Evolutionary conservation across 371 early-diverging fungal genomes (phyloP).

Genomic region (Mucor mucedo): DNA sequence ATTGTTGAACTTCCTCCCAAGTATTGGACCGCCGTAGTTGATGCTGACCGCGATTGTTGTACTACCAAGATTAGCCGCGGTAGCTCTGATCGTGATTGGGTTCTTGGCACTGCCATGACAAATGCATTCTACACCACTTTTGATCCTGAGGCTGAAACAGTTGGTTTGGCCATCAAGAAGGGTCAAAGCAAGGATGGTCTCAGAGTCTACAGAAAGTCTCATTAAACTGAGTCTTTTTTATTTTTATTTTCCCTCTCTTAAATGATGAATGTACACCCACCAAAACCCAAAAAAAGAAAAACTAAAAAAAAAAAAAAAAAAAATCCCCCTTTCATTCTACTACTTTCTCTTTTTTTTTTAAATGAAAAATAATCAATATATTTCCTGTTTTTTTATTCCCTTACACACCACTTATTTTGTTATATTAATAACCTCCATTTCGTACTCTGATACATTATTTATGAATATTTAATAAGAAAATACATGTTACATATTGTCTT

Average conservation of each 20-base stretch:
- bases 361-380: too few species aligned
- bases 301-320: neutral
- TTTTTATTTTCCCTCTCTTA: too few species aligned
- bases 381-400: too few species aligned
- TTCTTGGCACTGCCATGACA: conserved; percentile 48
- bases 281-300: too few species aligned
- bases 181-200: conserved; percentile 40
- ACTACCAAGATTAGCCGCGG: conserved; percentile 47
- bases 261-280: too few species aligned
- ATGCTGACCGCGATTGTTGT: conserved; percentile 44
- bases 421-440: too few species aligned
- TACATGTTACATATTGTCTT: neutral
- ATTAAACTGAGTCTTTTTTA: conserved; percentile 18
- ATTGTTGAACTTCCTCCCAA: conserved; percentile 46
- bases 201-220: conserved; percentile 40
- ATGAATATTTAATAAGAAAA: too few species aligned
- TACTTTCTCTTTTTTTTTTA: neutral
- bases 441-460: too few species aligned
- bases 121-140: conserved; percentile 51
- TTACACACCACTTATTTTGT: too few species aligned
- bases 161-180: conserved; percentile 51
- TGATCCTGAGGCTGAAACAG: conserved; percentile 43
- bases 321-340: conserved; percentile 1
- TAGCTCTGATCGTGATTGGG: conserved; percentile 44
- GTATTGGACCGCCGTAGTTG: conserved; percentile 43